Evolutionary conservation across 345 rosid genomes (phyloP), one percentile per base, ranked within the genome.

Genomic region (Lumnitzera racemosa): DNA sequence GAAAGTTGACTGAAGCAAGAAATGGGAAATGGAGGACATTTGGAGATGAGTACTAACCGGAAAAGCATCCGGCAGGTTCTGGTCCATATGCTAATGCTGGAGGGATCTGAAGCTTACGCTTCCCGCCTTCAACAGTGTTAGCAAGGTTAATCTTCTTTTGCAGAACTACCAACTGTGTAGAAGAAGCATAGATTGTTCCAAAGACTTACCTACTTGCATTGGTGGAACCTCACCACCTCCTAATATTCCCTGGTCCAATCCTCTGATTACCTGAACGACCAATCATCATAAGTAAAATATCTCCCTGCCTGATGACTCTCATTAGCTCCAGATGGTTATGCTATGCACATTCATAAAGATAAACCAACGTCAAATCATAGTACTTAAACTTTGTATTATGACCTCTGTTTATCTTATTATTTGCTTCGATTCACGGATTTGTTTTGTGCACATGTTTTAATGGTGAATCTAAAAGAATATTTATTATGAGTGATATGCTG

Each of bases 141-240:
- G 49, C 57, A 9, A 12, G 48, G 55, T 15, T 58, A 20, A 25
- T 51, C 53, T 23, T 25, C 20, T 52, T 55, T 46, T 13, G 47
- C 41, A 57, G 15, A 59, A 71, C 49, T 55, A 54, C 27, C 13
- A 20, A 48, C 53, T 47, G 24, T 5, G 12, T n/a, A 51, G 5
- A 13, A 20, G 61, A 53, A 69, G 17, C 31, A 31, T 20, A 10
- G 41, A 3, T 48, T 3, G 48, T 41, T 65, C 69, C 49, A 27
- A 53, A 65, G 24, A 3, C 79, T 23, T 85, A 87, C 97, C 97
- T 49, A 83, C 81, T 61, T 71, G 76, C 98, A 92, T 87, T 10
- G 98, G 91, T 59, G 95, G 89, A 57, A 92, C 97, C 68, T 94
- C 98, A 61, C 84, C 88, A 5, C 95, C 96, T 48, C 96, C 99